A percentile compares a stretch with the other conserved stretches of the same genome.
phyloP scores from a whole-genome alignment of 1,284 basidiomycete species.

The Sporisorium scitamineum region DNA sequence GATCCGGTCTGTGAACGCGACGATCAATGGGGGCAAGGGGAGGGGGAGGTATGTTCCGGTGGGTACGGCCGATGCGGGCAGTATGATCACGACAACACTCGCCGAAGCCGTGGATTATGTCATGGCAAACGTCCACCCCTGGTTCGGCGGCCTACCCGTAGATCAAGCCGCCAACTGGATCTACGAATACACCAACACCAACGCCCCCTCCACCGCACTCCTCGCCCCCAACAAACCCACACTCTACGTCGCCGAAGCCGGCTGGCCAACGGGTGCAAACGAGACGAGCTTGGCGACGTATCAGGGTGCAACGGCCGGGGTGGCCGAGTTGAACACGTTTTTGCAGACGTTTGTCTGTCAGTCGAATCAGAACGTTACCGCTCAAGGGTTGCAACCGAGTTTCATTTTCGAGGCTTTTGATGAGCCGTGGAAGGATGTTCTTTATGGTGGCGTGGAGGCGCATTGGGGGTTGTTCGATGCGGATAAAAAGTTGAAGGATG shows the following conservation, averaged over 20 bases:
- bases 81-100: constrained; percentile 77
- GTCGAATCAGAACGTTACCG: constrained; percentile 81
- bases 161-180: constrained; percentile 79
- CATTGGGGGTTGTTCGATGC: constrained; percentile 61
- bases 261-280: constrained; percentile 83
- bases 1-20: constrained; percentile 76
- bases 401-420: constrained; percentile 78
- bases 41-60: constrained; percentile 75
- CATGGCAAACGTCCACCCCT: constrained; percentile 85
- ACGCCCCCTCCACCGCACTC: constrained; percentile 69
- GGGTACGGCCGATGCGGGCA: constrained; percentile 89
- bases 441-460: constrained; percentile 87
- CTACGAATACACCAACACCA: constrained; percentile 76
- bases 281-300: constrained; percentile 36
- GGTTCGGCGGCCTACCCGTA: constrained; percentile 77
- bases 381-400: constrained; percentile 72
- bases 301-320: constrained; percentile 48
- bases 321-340: constrained; percentile 72
- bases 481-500: constrained; percentile 51
- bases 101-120: constrained; percentile 76
- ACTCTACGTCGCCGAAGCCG: constrained; percentile 86
- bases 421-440: constrained; percentile 82
- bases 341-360: constrained; percentile 87
- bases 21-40: constrained; percentile 71
- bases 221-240: constrained; percentile 76